Conservation (phyloP, 768 basidiomycete species). For the Amyloporia xantha region DNA sequence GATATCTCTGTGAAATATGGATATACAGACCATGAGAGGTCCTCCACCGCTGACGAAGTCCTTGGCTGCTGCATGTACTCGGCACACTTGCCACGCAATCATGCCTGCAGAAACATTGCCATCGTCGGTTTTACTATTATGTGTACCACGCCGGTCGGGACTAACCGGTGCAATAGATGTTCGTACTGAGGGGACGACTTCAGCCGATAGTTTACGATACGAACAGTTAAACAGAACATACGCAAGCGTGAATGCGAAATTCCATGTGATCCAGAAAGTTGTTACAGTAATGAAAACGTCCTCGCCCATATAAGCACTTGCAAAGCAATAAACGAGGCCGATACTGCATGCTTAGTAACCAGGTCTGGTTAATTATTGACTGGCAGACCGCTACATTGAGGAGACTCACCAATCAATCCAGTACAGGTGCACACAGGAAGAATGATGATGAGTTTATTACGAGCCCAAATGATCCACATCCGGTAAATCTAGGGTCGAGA, state of each 20-base stretch:
- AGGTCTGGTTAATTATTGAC: neutral
- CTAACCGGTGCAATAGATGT: slow-evolving; percentile 1
- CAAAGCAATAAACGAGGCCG: neutral
- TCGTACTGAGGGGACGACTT: neutral
- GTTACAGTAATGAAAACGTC: neutral
- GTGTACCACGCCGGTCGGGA: neutral
- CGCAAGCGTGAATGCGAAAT: slow-evolving; percentile 1
- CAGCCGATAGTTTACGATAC: neutral
- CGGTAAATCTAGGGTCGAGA: neutral
- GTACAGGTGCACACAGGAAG: neutral
- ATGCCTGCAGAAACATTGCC: neutral
- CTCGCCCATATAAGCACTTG: neutral
- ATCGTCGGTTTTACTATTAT: neutral
- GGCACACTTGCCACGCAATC: neutral
- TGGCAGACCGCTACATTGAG: too few relatives aligned
- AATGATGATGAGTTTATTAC: neutral
- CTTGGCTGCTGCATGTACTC: neutral
- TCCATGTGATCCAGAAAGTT: neutral
- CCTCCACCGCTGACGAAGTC: neutral
- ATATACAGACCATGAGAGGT: neutral
- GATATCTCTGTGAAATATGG: neutral
- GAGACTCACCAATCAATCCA: neutral
- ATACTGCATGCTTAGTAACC: neutral
- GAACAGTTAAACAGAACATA: neutral
- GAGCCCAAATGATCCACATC: neutral